These are phyloP conservation scores for Suhomyces emberorum DNA, from an alignment of 805 yeast species.

Conservation along the genomic window DNA sequence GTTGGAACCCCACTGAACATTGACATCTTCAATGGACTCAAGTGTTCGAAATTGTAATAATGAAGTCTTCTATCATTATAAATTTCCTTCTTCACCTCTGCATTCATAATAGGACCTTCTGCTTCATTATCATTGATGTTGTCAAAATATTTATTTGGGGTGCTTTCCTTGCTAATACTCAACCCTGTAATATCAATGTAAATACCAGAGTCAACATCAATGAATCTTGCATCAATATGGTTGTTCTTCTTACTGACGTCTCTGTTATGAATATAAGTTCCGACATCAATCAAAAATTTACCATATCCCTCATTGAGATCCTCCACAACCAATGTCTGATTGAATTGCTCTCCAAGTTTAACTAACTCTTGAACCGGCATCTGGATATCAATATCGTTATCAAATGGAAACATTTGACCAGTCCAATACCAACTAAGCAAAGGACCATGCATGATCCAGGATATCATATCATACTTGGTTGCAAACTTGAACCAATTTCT, in stretches of 20 bases:
- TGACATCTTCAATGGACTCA: conserved; percentile 16
- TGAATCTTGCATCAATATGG: conserved; percentile 20
- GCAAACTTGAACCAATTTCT: conserved; percentile 51
- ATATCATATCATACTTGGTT: conserved; percentile 39
- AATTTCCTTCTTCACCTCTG: conserved; percentile 9
- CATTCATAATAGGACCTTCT: conserved; percentile 3
- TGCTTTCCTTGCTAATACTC: conserved; percentile 12
- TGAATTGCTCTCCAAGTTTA: conserved; percentile 15
- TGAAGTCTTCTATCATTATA: conserved; percentile 17
- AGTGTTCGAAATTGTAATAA: conserved; percentile 14
- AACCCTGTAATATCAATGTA: conserved; percentile 25
- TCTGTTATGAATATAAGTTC: conserved; percentile 18
- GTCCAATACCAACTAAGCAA: conserved; percentile 20
- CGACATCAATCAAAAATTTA: conserved; percentile 22
- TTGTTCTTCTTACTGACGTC: conserved; percentile 48
- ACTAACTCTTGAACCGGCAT: conserved; percentile 20
- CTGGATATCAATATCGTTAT: conserved; percentile 20
- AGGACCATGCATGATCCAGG: conserved; percentile 23
- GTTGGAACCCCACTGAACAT: conserved; percentile 17
- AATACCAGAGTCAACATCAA: conserved; percentile 23
- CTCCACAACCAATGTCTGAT: conserved; percentile 19
- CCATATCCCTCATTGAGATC: conserved; percentile 13
- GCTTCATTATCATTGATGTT: conserved; percentile 5
- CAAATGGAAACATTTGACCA: conserved; percentile 21
- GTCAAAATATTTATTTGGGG: conserved; percentile 1